phyloP scores from a whole-genome alignment of 176 grass and related monocot species.

The Raddia guianensis region DNA sequence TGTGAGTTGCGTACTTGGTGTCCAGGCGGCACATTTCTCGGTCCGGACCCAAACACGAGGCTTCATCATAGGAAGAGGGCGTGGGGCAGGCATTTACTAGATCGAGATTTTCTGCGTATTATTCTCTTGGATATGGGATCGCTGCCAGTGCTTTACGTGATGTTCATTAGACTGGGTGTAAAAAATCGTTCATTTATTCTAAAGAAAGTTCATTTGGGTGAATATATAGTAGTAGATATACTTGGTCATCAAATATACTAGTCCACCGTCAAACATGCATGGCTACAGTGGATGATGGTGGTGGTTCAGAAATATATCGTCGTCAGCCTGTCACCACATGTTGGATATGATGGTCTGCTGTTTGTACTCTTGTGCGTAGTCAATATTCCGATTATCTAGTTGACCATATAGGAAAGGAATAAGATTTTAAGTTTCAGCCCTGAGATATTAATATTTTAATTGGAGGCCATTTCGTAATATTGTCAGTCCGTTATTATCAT shows the following conservation, averaged over 20 bases:
- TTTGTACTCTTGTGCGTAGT: slow-evolving; percentile 1
- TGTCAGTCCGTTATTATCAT: background rate
- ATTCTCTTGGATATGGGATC: slow-evolving; percentile 27
- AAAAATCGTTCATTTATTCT: background rate
- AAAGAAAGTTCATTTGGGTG: background rate
- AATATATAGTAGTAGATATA: background rate
- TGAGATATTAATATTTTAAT: background rate
- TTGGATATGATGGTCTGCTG: slow-evolving; percentile 33
- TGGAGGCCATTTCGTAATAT: background rate
- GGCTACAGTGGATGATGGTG: slow-evolving; percentile 10
- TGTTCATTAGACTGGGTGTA: background rate
- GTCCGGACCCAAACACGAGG: slow-evolving; percentile 29
- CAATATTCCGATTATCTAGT: slow-evolving; percentile 6
- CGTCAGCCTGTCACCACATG: slow-evolving; percentile 32
- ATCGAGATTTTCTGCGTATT: slow-evolving; percentile 37
- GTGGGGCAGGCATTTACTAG: slow-evolving; percentile 38
- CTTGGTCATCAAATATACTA: background rate
- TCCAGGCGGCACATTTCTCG: slow-evolving; percentile 31
- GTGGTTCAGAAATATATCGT: slow-evolving; percentile 19
- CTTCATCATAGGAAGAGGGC: slow-evolving; percentile 44
- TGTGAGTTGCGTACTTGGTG: slow-evolving; percentile 27
- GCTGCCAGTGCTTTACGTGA: slow-evolving; percentile 33
- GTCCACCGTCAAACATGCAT: background rate
- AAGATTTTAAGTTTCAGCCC: background rate
- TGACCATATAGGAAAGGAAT: background rate